Percentiles rank a stretch among this genome's conserved stretches.
These are phyloP conservation scores for Blastocladiella emersonii DNA, from an alignment of 371 early-diverging fungal genomes.

Conservation along the genomic window DNA sequence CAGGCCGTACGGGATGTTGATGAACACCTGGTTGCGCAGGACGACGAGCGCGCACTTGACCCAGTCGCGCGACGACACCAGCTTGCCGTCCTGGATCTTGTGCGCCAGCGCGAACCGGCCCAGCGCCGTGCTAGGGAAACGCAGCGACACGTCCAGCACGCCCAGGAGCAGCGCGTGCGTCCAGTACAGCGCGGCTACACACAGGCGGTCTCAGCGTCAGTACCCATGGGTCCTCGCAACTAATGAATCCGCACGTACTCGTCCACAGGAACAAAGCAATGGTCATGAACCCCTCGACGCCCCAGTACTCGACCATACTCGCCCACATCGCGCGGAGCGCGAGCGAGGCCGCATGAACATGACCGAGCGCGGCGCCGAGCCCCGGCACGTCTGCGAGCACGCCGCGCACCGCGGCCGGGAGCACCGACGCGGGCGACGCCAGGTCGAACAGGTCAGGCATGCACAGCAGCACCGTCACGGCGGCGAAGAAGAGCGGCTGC, in stretches of 20 bases:
- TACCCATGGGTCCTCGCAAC: background rate
- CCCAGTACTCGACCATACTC: background rate
- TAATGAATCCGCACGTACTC: background rate
- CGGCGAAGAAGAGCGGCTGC: background rate
- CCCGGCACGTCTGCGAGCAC: background rate
- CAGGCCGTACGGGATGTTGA: constrained; percentile 17
- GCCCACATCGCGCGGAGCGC: background rate
- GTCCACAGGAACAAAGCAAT: background rate
- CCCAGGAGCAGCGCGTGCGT: constrained; percentile 17
- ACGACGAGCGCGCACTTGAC: constrained; percentile 16
- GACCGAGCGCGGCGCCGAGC: background rate
- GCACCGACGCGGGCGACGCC: background rate
- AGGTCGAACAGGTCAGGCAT: background rate
- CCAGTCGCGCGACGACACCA: constrained; percentile 16
- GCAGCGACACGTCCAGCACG: constrained; percentile 18
- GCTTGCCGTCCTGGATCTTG: constrained; percentile 23
- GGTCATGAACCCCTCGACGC: background rate
- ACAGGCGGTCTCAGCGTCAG: background rate
- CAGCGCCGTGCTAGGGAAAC: constrained; percentile 13
- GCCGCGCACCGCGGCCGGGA: background rate
- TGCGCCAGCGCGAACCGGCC: constrained; percentile 10
- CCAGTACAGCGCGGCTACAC: constrained; percentile 8
- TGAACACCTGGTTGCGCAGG: constrained; percentile 19
- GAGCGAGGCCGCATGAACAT: background rate
- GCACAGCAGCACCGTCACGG: background rate